These are phyloP conservation scores for Strigomonas culicis DNA, from an alignment of 208 protist genomes.

Conservation along the genomic window DNA sequence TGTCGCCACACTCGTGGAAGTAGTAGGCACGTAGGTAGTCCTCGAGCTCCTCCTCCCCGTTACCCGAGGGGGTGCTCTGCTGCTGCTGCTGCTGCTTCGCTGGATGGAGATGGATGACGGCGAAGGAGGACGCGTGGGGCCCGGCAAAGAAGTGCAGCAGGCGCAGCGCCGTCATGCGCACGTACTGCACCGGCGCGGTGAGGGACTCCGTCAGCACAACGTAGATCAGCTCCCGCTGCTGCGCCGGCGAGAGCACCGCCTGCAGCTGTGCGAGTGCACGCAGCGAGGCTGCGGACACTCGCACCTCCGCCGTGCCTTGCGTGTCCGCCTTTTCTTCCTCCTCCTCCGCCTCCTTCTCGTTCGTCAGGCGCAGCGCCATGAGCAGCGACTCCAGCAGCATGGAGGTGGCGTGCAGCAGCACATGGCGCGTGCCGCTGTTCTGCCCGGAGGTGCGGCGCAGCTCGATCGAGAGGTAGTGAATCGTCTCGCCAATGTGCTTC, in stretches of 20 bases:
- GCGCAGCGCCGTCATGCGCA: slow-evolving; percentile 66
- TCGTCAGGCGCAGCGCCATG: background rate
- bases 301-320: background rate
- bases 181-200: slow-evolving; percentile 44
- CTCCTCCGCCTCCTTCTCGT: background rate
- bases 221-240: slow-evolving; percentile 49
- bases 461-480: background rate
- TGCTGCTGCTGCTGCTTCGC: background rate
- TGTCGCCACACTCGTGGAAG: background rate
- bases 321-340: background rate
- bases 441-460: background rate
- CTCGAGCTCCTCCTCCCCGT: background rate
- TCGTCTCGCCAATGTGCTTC: background rate
- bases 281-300: background rate
- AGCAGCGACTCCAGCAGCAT: slow-evolving; percentile 54
- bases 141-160: slow-evolving; percentile 66
- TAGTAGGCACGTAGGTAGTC: background rate
- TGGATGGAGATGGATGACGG: slow-evolving; percentile 6
- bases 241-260: slow-evolving; percentile 21
- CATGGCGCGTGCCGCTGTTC: slow-evolving; percentile 21
- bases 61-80: no score
- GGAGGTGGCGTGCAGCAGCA: slow-evolving; percentile 64
- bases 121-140: slow-evolving; percentile 31
- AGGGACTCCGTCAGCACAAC: slow-evolving; percentile 71
- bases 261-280: slow-evolving; percentile 34